A percentile compares a stretch with the other conserved stretches of the same genome.
Conservation (phyloP, 192 early-diverging fungal species). For the Phycomyces blakesleeanus region DNA sequence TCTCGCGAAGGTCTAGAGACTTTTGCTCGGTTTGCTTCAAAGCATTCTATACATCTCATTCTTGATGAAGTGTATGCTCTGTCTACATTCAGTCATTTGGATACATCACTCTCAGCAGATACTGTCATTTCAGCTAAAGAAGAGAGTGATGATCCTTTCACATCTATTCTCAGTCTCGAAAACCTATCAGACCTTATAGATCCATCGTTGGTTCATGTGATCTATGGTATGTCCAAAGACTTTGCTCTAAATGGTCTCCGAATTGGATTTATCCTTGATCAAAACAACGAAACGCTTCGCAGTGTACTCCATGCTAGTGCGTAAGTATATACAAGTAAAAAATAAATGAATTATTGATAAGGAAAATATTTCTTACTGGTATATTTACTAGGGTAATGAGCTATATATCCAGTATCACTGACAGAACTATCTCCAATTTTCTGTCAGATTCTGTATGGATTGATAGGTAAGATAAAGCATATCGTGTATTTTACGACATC, state of each 20-base stretch:
- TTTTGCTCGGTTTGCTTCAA: conserved; percentile 61
- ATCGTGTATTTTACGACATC: neutral
- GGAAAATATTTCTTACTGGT: neutral
- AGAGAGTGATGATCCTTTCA: conserved; percentile 46
- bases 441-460: conserved; percentile 54
- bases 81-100: conserved; percentile 49
- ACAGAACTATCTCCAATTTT: conserved; percentile 53
- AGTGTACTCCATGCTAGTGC: conserved; percentile 35
- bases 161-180: conserved; percentile 54
- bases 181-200: conserved; percentile 60
- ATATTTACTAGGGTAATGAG: conserved; percentile 49
- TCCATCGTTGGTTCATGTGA: conserved; percentile 58
- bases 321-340: conserved; percentile 25
- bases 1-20: conserved; percentile 46
- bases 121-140: neutral
- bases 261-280: conserved; percentile 58
- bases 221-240: conserved; percentile 84
- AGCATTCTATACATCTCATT: conserved; percentile 60
- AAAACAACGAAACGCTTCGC: conserved; percentile 52
- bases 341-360: neutral
- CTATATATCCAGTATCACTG: conserved; percentile 57
- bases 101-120: neutral
- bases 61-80: conserved; percentile 84
- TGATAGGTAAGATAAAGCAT: conserved; percentile 31
- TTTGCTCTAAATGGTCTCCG: conserved; percentile 78